Conservation (phyloP, 345 rosid genomes). For the Populus deltoides region DNA sequence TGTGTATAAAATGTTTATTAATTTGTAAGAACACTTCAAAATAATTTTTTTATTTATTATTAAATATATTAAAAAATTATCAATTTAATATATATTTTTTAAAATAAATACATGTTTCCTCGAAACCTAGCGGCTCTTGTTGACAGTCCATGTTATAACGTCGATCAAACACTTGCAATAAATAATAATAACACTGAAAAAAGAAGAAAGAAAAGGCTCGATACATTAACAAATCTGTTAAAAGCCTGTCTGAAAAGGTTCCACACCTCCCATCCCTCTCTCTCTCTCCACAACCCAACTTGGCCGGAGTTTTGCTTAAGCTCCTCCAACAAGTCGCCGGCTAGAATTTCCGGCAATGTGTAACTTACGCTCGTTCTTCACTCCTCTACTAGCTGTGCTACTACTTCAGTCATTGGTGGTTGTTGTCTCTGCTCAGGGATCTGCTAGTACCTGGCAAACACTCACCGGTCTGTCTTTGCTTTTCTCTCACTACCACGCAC, state of each 20-base stretch:
- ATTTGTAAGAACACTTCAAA: too few relatives aligned
- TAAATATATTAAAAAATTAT: neutral
- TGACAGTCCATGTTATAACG: neutral
- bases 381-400: neutral
- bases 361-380: neutral
- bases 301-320: neutral
- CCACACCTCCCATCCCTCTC: neutral
- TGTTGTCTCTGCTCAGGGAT: slow-evolving; percentile 12
- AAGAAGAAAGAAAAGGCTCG: neutral
- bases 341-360: slow-evolving; percentile 7
- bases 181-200: neutral
- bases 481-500: neutral
- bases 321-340: neutral
- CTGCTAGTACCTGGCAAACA: slow-evolving; percentile 7
- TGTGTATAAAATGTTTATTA: too few relatives aligned
- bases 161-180: neutral
- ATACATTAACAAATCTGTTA: neutral
- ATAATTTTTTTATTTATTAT: too few relatives aligned
- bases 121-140: neutral
- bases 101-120: too few relatives aligned
- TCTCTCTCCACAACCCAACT: neutral
- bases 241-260: slow-evolving; percentile 2
- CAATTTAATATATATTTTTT: too few relatives aligned
- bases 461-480: slow-evolving; percentile 7
- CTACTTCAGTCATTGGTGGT: neutral